Evolutionary conservation across 1,284 basidiomycete genomes (phyloP).

Genomic region (Naganishia albida): DNA sequence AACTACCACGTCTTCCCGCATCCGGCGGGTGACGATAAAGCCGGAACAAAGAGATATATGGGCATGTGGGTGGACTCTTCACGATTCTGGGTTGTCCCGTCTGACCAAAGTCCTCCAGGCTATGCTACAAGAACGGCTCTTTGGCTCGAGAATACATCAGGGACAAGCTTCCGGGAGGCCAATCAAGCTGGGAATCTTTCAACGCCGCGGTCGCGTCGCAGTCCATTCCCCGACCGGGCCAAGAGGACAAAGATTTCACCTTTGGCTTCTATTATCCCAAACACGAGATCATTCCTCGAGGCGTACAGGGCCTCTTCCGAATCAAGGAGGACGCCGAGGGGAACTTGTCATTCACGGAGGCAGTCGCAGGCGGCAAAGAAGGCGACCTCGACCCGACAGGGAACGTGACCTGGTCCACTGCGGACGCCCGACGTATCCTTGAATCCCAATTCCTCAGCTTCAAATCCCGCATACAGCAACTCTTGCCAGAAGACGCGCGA

Average conservation of each 20-base stretch:
- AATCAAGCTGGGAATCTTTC: slow-evolving; percentile 66
- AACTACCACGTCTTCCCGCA: slow-evolving; percentile 59
- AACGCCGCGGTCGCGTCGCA: slow-evolving; percentile 61
- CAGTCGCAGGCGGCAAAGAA: slow-evolving; percentile 49
- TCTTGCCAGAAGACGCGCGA: slow-evolving; percentile 58
- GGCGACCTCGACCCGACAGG: slow-evolving; percentile 37
- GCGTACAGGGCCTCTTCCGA: slow-evolving; percentile 67
- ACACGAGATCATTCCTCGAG: slow-evolving; percentile 80
- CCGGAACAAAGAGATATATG: slow-evolving; percentile 49
- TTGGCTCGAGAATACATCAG: slow-evolving; percentile 78
- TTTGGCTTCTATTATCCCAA: slow-evolving; percentile 73
- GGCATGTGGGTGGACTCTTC: slow-evolving; percentile 47
- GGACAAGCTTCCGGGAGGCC: slow-evolving; percentile 61
- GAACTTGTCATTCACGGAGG: slow-evolving; percentile 36
- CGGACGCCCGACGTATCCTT: slow-evolving; percentile 68
- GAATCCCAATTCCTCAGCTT: slow-evolving; percentile 84
- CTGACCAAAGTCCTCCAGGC: slow-evolving; percentile 58
- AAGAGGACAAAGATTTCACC: slow-evolving; percentile 46
- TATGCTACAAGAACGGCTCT: slow-evolving; percentile 82
- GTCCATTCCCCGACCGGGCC: slow-evolving; percentile 34
- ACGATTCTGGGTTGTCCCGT: slow-evolving; percentile 47
- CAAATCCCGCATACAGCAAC: slow-evolving; percentile 66
- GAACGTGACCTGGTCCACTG: slow-evolving; percentile 56
- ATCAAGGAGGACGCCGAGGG: slow-evolving; percentile 57
- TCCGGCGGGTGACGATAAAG: slow-evolving; percentile 49